These are phyloP conservation scores for Alternaria ventricosa DNA, from an alignment of 2,329 filamentous ascomycete genomes.

Conservation along the genomic window DNA sequence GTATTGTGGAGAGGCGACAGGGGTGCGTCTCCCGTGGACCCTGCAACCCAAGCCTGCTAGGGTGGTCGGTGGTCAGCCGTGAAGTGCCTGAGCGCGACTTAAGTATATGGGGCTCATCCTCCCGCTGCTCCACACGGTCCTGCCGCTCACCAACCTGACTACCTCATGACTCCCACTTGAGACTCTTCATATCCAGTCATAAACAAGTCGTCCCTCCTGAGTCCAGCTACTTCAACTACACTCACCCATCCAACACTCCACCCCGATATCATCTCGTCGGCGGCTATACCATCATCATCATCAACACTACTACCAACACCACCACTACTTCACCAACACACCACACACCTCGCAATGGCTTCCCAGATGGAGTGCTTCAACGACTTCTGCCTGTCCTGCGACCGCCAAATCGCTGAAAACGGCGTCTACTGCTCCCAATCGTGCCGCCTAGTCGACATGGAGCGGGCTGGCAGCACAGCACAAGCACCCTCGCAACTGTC, in stretches of 20 bases:
- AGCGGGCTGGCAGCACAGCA: conserved; percentile 63
- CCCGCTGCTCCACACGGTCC: conserved; percentile 35
- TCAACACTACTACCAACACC: neutral
- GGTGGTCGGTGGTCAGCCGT: conserved; percentile 5
- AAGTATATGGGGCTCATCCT: conserved; percentile 33
- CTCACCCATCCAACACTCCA: neutral
- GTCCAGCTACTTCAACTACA: neutral
- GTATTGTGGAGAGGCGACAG: conserved; percentile 24
- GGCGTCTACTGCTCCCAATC: conserved; percentile 91
- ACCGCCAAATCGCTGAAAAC: conserved; percentile 78
- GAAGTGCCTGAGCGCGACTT: conserved; percentile 35
- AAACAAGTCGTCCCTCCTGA: conserved; percentile 3
- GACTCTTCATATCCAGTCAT: neutral
- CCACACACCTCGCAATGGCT: conserved; percentile 36
- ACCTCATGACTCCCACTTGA: conserved; percentile 29
- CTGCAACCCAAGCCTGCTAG: conserved; percentile 12
- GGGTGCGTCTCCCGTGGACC: conserved; percentile 23
- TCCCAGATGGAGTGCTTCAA: conserved; percentile 73
- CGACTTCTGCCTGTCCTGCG: conserved; percentile 93
- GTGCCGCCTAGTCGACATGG: conserved; percentile 86
- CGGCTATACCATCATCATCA: conserved; percentile 1
- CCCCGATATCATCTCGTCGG: neutral
- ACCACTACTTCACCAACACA: conserved; percentile 1
- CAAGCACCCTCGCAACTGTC: conserved; percentile 55
- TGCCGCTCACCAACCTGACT: conserved; percentile 26